A percentile compares a stretch with the other conserved stretches of the same genome.
phyloP scores from a whole-genome alignment of 139 green algal genomes.

The Haematococcus sp. region DNA sequence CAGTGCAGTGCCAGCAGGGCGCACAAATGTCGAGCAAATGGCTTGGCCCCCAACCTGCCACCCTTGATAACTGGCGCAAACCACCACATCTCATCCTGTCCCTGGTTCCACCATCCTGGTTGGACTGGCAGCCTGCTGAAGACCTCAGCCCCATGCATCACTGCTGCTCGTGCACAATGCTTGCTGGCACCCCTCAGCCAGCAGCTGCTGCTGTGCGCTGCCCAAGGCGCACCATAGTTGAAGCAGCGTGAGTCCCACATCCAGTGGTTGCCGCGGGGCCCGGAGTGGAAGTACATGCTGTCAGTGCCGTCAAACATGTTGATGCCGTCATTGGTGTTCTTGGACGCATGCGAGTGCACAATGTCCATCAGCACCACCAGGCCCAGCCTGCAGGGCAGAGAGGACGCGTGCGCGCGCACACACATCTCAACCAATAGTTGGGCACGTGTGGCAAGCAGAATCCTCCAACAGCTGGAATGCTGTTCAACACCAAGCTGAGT shows the following conservation, averaged over 20 bases:
- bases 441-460: neutral
- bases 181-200: too few species aligned
- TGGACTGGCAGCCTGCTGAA: too few species aligned
- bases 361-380: conserved; percentile 86
- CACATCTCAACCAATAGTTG: conserved; percentile 74
- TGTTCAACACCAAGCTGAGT: conserved; percentile 8
- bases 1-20: neutral
- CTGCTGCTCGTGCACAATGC: too few species aligned
- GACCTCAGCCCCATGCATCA: too few species aligned
- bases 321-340: conserved; percentile 94
- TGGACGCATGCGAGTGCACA: conserved; percentile 89
- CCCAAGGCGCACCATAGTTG: conserved; percentile 85
- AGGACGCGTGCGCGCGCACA: conserved; percentile 60
- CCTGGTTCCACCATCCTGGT: too few species aligned
- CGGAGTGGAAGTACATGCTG: conserved; percentile 88
- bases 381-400: conserved; percentile 78
- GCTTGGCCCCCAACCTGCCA: too few species aligned
- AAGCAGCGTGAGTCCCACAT: conserved; percentile 91
- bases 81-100: too few species aligned
- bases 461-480: neutral
- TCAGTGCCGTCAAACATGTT: conserved; percentile 99
- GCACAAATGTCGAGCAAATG: too few species aligned
- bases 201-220: too few species aligned
- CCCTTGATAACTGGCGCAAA: too few species aligned
- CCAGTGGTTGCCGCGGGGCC: conserved; percentile 86